Conservation (phyloP, 73 alveolate genomes). For the Paramecium biaurelia region DNA sequence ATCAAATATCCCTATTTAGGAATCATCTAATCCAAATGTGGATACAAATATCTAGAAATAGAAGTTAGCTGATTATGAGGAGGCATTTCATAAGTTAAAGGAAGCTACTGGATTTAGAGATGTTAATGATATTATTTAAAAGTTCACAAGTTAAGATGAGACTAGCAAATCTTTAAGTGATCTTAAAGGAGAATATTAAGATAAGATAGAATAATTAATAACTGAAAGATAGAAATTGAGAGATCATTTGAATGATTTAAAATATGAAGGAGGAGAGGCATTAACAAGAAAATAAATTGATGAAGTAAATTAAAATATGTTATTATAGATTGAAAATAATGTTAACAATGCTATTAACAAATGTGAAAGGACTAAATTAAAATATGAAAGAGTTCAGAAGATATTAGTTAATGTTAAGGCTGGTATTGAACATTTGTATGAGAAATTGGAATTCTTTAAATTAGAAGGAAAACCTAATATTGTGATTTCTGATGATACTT, state of each 20-base stretch:
- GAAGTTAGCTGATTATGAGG: conserved; percentile 72
- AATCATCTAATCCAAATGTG: conserved; percentile 56
- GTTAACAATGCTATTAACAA: conserved; percentile 71
- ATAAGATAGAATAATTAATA: conserved; percentile 74
- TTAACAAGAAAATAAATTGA: conserved; percentile 91
- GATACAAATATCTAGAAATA: conserved; percentile 52
- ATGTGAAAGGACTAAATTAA: conserved; percentile 78
- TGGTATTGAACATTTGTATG: conserved; percentile 88
- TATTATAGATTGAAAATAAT: conserved; percentile 71
- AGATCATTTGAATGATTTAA: conserved; percentile 78
- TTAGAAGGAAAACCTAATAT: conserved; percentile 81
- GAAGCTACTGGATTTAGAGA: conserved; percentile 99
- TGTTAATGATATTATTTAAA: conserved; percentile 97
- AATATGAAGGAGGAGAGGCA: conserved; percentile 89
- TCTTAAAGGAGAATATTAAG: conserved; percentile 83
- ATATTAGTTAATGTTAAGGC: conserved; percentile 78
- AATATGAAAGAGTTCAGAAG: conserved; percentile 76
- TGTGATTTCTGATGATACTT: conserved; percentile 74
- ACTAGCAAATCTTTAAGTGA: conserved; percentile 81
- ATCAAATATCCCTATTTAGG: conserved; percentile 39
- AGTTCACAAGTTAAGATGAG: conserved; percentile 96
- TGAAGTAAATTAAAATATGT: conserved; percentile 66
- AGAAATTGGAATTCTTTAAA: conserved; percentile 71
- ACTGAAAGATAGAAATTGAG: conserved; percentile 80
- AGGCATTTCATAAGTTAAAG: conserved; percentile 76